These are phyloP conservation scores for Globisporangium nagaii DNA, from an alignment of 352 stramenopile species.

Conservation along the genomic window DNA sequence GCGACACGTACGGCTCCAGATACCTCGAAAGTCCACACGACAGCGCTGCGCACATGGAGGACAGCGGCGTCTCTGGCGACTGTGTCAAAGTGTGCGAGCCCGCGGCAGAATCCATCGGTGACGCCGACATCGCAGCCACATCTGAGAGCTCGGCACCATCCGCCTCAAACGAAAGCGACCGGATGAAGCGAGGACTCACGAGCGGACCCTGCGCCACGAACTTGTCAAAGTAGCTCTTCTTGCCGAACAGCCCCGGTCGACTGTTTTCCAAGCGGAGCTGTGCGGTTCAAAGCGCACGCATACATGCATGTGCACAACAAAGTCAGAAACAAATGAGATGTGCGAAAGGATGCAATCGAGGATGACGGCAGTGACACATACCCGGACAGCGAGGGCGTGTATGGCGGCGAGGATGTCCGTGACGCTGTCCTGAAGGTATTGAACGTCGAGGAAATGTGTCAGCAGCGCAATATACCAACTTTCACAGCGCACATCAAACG, in stretches of 20 bases:
- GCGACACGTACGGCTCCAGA: slow-evolving; percentile 2
- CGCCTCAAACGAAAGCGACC: slow-evolving; percentile 16
- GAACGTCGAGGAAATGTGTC: not conserved
- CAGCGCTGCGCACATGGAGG: not conserved
- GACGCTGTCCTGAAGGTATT: slow-evolving; percentile 33
- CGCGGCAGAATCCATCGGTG: not conserved
- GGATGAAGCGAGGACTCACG: slow-evolving; percentile 18
- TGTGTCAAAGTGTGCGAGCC: not conserved
- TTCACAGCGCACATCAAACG: not conserved
- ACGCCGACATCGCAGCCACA: not conserved
- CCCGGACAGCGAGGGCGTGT: slow-evolving; percentile 44
- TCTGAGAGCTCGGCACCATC: slow-evolving; percentile 10
- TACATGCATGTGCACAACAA: not conserved
- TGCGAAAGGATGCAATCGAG: no score
- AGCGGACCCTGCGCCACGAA: slow-evolving; percentile 15
- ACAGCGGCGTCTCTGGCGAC: not conserved
- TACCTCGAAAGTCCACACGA: not conserved
- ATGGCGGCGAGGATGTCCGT: slow-evolving; percentile 47
- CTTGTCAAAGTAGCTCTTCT: slow-evolving; percentile 13
- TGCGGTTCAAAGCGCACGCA: not conserved
- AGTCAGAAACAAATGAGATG: no score
- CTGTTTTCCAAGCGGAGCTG: slow-evolving; percentile 18
- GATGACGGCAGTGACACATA: no score
- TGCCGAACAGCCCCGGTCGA: not conserved
- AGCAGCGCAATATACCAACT: not conserved